Evolutionary conservation across 345 rosid species (phyloP).

Genomic region (Geranium brycei): DNA sequence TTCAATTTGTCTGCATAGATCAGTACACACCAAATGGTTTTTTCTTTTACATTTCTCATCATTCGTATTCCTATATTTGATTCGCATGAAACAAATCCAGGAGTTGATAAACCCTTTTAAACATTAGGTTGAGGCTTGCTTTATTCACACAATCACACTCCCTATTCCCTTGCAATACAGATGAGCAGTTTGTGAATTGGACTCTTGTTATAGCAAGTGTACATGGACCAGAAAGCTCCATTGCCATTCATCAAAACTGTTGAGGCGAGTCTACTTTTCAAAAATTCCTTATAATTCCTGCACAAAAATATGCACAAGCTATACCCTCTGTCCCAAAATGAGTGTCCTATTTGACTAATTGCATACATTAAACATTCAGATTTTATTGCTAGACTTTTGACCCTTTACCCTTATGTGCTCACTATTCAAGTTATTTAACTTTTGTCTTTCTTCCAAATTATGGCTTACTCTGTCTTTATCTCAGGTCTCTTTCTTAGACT

Average conservation of each 20-base stretch:
- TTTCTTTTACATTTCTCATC: no score
- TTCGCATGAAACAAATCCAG: no score
- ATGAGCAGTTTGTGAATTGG: constrained; percentile 72
- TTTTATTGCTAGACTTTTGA: no score
- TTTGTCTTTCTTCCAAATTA: not conserved
- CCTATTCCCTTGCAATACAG: constrained; percentile 14
- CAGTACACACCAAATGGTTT: no score
- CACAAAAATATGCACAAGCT: not conserved
- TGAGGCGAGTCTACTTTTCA: constrained; percentile 36
- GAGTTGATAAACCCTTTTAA: no score
- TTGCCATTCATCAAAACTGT: constrained; percentile 42
- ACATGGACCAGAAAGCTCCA: not conserved
- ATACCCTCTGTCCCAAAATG: not conserved
- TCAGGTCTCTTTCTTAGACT: constrained; percentile 70
- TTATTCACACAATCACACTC: no score
- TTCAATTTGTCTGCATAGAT: no score
- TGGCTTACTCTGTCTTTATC: not conserved
- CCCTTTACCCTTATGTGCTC: no score
- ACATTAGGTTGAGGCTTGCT: no score
- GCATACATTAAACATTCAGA: no score
- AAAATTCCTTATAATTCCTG: not conserved
- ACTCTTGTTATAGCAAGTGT: constrained; percentile 54
- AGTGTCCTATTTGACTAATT: not conserved
- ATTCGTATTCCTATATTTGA: no score
- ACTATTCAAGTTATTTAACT: not conserved